Evolutionary conservation across 768 basidiomycete species (phyloP).

Genomic region (Hypsizygus marmoreus): DNA sequence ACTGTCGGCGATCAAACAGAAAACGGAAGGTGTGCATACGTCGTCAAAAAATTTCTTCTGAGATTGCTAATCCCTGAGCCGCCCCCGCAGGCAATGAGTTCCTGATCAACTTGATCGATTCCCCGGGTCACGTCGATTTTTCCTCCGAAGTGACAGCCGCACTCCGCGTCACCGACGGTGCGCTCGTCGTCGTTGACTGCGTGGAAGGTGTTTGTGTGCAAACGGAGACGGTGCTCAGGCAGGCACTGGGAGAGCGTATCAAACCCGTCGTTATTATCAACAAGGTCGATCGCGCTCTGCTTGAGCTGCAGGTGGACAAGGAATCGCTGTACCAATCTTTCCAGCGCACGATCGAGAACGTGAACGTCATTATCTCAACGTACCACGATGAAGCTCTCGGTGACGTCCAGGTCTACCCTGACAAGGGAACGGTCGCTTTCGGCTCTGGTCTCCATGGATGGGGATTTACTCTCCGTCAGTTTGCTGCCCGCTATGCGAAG

Average conservation of each 20-base stretch:
- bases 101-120: constrained; percentile 90
- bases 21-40: constrained; percentile 74
- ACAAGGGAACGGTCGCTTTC: constrained; percentile 97
- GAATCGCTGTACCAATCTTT: constrained; percentile 98
- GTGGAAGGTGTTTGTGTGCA: constrained; percentile 99
- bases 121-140: constrained; percentile 99
- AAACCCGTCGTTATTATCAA: constrained; percentile 99
- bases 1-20: constrained; percentile 82
- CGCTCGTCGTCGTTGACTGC: constrained; percentile 99
- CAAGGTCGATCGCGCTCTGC: constrained; percentile 99
- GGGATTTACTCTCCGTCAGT: constrained; percentile 99
- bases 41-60: background rate
- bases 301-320: constrained; percentile 96
- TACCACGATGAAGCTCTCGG: constrained; percentile 94
- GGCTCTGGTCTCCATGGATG: constrained; percentile 99
- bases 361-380: constrained; percentile 98
- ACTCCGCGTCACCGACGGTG: constrained; percentile 99
- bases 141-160: constrained; percentile 99
- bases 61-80: constrained; percentile 2
- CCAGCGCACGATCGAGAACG: constrained; percentile 94
- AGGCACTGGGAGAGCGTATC: constrained; percentile 96
- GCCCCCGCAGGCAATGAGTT: constrained; percentile 78
- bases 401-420: constrained; percentile 99
- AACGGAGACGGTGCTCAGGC: constrained; percentile 98
- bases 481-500: constrained; percentile 92